Evolutionary conservation across 2,329 filamentous ascomycete genomes (phyloP), one percentile per base, ranked within the genome.

Genomic region (Sclerotinia trifoliorum): DNA sequence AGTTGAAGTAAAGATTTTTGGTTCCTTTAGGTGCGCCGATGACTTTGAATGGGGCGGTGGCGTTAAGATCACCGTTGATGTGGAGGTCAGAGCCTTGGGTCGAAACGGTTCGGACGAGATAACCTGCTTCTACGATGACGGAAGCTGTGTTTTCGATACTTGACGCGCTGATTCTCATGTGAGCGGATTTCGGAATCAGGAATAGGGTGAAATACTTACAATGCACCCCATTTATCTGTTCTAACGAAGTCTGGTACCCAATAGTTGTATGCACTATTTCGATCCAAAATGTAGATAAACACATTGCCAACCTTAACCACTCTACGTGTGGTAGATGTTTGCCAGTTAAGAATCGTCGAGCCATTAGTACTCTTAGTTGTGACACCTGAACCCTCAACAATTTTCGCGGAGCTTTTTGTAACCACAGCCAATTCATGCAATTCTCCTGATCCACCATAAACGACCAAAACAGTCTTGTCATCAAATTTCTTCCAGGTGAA

Each of bases 31-130:
- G 83, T 0, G 85, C 88, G 4, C 89, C 88, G 44, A 93, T 85
- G 29, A 94, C 81, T 71, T 93, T 90, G 19, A 94, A 78, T 0
- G 84, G 74, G 0, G 88, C 88, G 0, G 90, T 92, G 0, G 82
- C 78, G 73, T 94, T 94, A 70, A 94, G 83, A 74, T 95, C 91
- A 3, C 89, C 91, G 5, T 84, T 85, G 3, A 94, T 77, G 17
- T 84, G 81, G 5, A 94, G 80, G 1, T 83, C 82, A n/a, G 79
- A 80, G 2, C 83, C 86, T 6, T 84, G 73, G 1, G 89, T 77
- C 3, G 82, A 81, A 0, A 88, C 88, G 0, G 84, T 86, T 8
- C 90, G 85, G 48, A 90, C 76, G 0, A 92, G 81, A 73, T 91
- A 90, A 13, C 86, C 85, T 0, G 85, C 88, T 69, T 88, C 85